Percentiles rank a stretch among this genome's conserved stretches.
Conservation (phyloP, 176 grass and related monocot species). For the Hordeum vulgare region DNA sequence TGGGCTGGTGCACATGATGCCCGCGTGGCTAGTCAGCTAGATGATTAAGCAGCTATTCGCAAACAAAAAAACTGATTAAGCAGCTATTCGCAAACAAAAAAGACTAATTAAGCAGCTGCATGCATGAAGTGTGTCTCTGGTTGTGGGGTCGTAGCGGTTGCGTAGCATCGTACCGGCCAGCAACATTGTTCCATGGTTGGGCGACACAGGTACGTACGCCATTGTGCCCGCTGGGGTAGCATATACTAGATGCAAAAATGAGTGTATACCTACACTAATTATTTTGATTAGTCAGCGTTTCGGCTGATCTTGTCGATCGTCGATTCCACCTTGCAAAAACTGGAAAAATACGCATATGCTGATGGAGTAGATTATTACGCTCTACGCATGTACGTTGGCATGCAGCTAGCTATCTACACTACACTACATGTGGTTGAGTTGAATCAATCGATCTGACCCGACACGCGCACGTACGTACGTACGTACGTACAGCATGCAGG, state of each 20-base stretch:
- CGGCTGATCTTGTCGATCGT: not conserved
- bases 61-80: no score
- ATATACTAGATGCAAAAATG: not conserved
- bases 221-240: not conserved
- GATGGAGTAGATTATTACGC: no score
- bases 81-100: no score
- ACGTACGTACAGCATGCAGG: no score
- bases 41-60: no score
- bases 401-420: no score
- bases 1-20: not conserved
- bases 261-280: not conserved
- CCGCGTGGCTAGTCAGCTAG: not conserved
- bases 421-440: no score
- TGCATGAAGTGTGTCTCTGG: not conserved
- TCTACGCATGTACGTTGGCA: no score
- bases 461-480: no score
- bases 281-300: constrained; percentile 1
- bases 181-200: constrained; percentile 13
- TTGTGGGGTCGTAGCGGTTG: not conserved
- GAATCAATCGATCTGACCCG: no score
- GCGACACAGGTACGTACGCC: constrained; percentile 1
- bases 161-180: not conserved
- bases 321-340: not conserved
- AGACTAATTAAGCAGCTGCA: no score
- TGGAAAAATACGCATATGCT: not conserved